Percentiles rank a stretch among this genome's conserved stretches.
phyloP scores from a whole-genome alignment of 139 green algal genomes.

The Microglena sp. region DNA sequence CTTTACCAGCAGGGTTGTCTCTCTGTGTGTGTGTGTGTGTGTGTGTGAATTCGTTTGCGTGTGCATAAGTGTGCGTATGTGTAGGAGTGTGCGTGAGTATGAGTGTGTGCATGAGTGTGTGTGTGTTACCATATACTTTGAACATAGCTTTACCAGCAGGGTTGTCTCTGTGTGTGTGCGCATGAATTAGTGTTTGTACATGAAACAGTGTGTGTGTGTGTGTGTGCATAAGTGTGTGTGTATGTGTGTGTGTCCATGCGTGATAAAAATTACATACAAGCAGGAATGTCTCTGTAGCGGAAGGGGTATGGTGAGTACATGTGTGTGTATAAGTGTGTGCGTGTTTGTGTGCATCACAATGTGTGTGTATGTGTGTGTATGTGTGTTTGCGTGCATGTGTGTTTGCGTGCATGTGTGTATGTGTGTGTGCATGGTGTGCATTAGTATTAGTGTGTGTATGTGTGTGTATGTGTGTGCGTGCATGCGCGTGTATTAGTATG shows the following conservation, averaged over 20 bases:
- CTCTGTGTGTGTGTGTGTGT: slow-evolving; percentile 1
- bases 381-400: neutral
- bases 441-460: neutral
- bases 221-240: neutral
- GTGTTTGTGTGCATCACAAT: neutral
- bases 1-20: slow-evolving; percentile 29
- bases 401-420: neutral
- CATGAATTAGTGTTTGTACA: neutral
- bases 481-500: too few species aligned
- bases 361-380: neutral
- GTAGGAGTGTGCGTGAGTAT: neutral
- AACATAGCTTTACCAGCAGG: slow-evolving; percentile 30
- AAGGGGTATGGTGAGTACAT: too few species aligned
- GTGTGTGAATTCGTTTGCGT: neutral
- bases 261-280: slow-evolving; percentile 7
- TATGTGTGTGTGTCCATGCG: neutral
- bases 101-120: neutral
- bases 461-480: too few species aligned
- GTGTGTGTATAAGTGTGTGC: neutral
- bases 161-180: slow-evolving; percentile 15
- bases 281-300: slow-evolving; percentile 29
- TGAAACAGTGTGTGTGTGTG: neutral
- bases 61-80: neutral
- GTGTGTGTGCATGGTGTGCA: neutral
- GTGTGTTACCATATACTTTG: neutral